Conservation (phyloP, 352 stramenopile genomes). For the Globisporangium carolinianum region DNA sequence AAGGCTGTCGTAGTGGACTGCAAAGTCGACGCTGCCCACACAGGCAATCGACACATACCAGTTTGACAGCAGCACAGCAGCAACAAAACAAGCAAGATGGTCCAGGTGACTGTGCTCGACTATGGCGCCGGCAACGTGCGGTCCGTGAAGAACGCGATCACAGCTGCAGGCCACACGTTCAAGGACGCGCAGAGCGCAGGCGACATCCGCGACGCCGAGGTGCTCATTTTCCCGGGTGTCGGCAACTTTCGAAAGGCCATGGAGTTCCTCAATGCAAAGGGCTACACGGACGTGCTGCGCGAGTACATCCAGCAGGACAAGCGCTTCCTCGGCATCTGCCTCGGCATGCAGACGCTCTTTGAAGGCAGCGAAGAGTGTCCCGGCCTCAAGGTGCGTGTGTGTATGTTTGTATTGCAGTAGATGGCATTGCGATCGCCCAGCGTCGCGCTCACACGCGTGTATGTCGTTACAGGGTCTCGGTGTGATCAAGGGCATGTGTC, state of each 20-base stretch:
- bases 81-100: slow-evolving; percentile 28
- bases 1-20: too few relatives aligned
- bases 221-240: slow-evolving; percentile 84
- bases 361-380: slow-evolving; percentile 93
- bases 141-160: slow-evolving; percentile 96
- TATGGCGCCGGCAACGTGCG: slow-evolving; percentile 99
- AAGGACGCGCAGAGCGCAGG: slow-evolving; percentile 81
- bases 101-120: slow-evolving; percentile 90
- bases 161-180: slow-evolving; percentile 81
- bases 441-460: slow-evolving; percentile 3
- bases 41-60: too few relatives aligned
- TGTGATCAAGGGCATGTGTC: slow-evolving; percentile 90
- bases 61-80: slow-evolving; percentile 11
- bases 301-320: slow-evolving; percentile 83
- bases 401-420: neutral
- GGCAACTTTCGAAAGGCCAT: slow-evolving; percentile 87
- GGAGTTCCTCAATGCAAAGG: slow-evolving; percentile 86
- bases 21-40: too few relatives aligned
- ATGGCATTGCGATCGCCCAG: neutral
- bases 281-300: slow-evolving; percentile 85
- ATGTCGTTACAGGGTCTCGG: slow-evolving; percentile 64
- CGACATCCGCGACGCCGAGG: slow-evolving; percentile 87
- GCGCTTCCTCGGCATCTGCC: slow-evolving; percentile 96
- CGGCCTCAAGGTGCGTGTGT: slow-evolving; percentile 31
- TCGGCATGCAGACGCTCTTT: slow-evolving; percentile 98